Percentiles rank a stretch among this genome's conserved stretches.
phyloP scores from a whole-genome alignment of 768 basidiomycete genomes.

The Phylloporus rhodoxanthus region DNA sequence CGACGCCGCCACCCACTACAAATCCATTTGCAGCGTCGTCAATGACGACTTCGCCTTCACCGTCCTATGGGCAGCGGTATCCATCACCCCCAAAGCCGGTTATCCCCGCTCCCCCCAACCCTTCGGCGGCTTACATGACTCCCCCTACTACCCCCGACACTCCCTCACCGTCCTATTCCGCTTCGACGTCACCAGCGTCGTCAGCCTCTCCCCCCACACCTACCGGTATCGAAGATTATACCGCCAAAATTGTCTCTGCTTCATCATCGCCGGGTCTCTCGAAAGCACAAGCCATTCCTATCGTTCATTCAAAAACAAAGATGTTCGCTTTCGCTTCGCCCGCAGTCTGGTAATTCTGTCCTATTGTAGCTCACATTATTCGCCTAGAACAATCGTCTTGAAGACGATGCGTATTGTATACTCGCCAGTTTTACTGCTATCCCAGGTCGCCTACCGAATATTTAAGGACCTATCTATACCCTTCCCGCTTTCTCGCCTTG shows the following conservation, averaged over 20 bases:
- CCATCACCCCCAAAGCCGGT: constrained; percentile 30
- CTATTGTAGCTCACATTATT: constrained; percentile 21
- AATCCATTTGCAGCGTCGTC: constrained; percentile 32
- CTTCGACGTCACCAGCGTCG: constrained; percentile 53
- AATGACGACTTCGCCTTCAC: constrained; percentile 26
- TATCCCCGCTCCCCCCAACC: constrained; percentile 13
- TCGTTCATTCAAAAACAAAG: constrained; percentile 43
- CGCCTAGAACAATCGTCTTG: constrained; percentile 27
- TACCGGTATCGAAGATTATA: constrained; percentile 47
- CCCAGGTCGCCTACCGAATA: constrained; percentile 14
- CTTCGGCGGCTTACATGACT: constrained; percentile 17
- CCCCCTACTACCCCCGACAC: constrained; percentile 45
- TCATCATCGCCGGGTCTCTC: constrained; percentile 33
- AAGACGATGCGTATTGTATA: constrained; percentile 25
- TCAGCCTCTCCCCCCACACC: constrained; percentile 59
- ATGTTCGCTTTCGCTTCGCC: constrained; percentile 64
- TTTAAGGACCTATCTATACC: constrained; percentile 35
- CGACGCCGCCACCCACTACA: constrained; percentile 36
- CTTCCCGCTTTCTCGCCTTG: constrained; percentile 8
- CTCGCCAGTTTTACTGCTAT: constrained; percentile 9
- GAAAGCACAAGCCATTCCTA: constrained; percentile 17
- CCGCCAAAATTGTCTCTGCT: constrained; percentile 41
- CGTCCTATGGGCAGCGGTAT: constrained; percentile 26
- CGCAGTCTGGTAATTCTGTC: constrained; percentile 47
- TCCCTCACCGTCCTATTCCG: constrained; percentile 47